A percentile compares a stretch with the other conserved stretches of the same genome.
phyloP scores from a whole-genome alignment of 2,329 filamentous ascomycete genomes.

The Westerdykella aurantiaca region DNA sequence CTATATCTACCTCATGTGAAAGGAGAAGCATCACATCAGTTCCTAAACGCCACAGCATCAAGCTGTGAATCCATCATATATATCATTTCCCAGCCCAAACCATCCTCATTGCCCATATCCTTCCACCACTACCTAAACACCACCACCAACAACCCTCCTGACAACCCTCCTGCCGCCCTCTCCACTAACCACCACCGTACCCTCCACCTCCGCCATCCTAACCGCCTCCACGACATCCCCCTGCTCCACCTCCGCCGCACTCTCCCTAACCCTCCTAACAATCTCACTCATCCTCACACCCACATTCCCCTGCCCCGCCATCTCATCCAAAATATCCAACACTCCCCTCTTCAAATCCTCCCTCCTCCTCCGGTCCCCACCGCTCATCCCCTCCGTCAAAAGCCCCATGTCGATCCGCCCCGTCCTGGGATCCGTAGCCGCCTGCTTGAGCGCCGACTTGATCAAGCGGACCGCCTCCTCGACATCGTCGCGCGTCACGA shows the following conservation, averaged over 20 bases:
- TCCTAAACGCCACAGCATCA: no score
- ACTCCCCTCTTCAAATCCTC: slow-evolving; percentile 80
- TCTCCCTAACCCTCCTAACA: slow-evolving; percentile 62
- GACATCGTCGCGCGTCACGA: slow-evolving; percentile 77
- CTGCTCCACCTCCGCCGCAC: slow-evolving; percentile 58
- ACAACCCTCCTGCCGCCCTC: slow-evolving; percentile 81
- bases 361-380: slow-evolving; percentile 75
- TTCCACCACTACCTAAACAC: no score
- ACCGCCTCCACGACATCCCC: slow-evolving; percentile 80
- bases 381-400: slow-evolving; percentile 87
- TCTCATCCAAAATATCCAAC: slow-evolving; percentile 70
- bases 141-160: slow-evolving; percentile 54
- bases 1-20: no score
- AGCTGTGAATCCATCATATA: no score
- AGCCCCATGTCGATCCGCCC: slow-evolving; percentile 96
- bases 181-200: slow-evolving; percentile 69
- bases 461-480: slow-evolving; percentile 88
- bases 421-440: slow-evolving; percentile 85
- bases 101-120: no score
- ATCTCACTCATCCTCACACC: slow-evolving; percentile 76
- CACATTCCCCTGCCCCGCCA: slow-evolving; percentile 48
- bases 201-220: slow-evolving; percentile 75
- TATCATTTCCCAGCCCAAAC: no score
- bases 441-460: slow-evolving; percentile 88
- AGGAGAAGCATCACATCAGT: no score